A percentile compares a stretch with the other conserved stretches of the same genome.
Conservation (phyloP, 805 yeast genomes). For the Sporopachydermia lactativora region DNA sequence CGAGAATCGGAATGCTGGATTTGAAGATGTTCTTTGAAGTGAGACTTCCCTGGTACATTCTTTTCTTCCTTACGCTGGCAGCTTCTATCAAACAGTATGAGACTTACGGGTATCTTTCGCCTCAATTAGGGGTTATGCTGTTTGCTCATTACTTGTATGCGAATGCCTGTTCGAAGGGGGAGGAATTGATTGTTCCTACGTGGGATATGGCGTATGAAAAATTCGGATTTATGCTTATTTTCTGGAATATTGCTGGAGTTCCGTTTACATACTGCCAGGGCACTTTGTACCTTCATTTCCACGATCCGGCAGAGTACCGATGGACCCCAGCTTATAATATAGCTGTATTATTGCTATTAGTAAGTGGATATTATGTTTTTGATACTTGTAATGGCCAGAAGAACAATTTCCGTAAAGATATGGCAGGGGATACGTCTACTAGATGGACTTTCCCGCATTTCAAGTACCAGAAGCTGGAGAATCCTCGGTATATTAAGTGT, state of each 20-base stretch:
- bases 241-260: slow-evolving; percentile 99
- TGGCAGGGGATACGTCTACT: slow-evolving; percentile 63
- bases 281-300: slow-evolving; percentile 70
- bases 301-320: slow-evolving; percentile 69
- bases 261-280: slow-evolving; percentile 97
- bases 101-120: slow-evolving; percentile 60
- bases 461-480: slow-evolving; percentile 67
- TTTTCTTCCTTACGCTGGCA: slow-evolving; percentile 64
- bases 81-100: slow-evolving; percentile 72
- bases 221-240: slow-evolving; percentile 96
- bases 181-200: slow-evolving; percentile 91
- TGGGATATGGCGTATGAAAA: slow-evolving; percentile 99
- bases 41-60: slow-evolving; percentile 90
- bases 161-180: slow-evolving; percentile 96
- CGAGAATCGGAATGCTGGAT: slow-evolving; percentile 85
- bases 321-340: slow-evolving; percentile 53
- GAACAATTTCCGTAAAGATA: slow-evolving; percentile 63
- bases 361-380: slow-evolving; percentile 77
- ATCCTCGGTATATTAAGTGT: slow-evolving; percentile 79
- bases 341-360: slow-evolving; percentile 38
- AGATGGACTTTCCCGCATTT: slow-evolving; percentile 90
- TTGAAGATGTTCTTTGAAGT: slow-evolving; percentile 96
- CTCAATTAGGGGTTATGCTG: slow-evolving; percentile 60
- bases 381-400: slow-evolving; percentile 94
- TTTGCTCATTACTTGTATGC: slow-evolving; percentile 91